phyloP scores from a whole-genome alignment of 371 early-diverging fungal species.

The Amoeboradix gromovi region DNA sequence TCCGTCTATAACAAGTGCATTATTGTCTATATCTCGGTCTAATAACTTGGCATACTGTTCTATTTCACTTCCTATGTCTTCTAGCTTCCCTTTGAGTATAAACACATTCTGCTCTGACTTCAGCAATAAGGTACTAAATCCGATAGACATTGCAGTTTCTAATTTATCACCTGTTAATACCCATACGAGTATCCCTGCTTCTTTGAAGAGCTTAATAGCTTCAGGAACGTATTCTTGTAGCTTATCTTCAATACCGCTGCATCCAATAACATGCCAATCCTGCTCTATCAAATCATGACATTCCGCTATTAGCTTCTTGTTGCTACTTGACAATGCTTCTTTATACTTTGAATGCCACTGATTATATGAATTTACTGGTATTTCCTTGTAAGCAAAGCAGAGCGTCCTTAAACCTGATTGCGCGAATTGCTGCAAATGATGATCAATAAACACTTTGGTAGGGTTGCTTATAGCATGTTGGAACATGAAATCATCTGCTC shows the following conservation, averaged over 20 bases:
- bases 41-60: background rate
- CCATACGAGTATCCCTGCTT: slow-evolving; percentile 90
- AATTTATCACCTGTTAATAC: slow-evolving; percentile 97
- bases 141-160: slow-evolving; percentile 85
- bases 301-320: background rate
- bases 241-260: background rate
- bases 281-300: background rate
- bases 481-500: slow-evolving; percentile 73
- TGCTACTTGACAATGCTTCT: background rate
- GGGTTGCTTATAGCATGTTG: slow-evolving; percentile 8
- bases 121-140: slow-evolving; percentile 51
- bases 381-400: background rate
- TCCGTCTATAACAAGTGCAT: slow-evolving; percentile 68
- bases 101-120: slow-evolving; percentile 33
- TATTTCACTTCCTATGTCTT: background rate
- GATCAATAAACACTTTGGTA: background rate
- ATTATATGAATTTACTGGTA: background rate
- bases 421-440: background rate
- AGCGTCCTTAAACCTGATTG: background rate
- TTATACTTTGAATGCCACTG: background rate
- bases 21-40: background rate
- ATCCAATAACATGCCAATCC: background rate
- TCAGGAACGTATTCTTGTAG: background rate
- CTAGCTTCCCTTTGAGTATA: slow-evolving; percentile 25
- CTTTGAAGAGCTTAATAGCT: slow-evolving; percentile 41